Evolutionary conservation across 495 filamentous ascomycete genomes (phyloP), one percentile per base, ranked within the genome.

Genomic region (Trichodelitschia bisporula): DNA sequence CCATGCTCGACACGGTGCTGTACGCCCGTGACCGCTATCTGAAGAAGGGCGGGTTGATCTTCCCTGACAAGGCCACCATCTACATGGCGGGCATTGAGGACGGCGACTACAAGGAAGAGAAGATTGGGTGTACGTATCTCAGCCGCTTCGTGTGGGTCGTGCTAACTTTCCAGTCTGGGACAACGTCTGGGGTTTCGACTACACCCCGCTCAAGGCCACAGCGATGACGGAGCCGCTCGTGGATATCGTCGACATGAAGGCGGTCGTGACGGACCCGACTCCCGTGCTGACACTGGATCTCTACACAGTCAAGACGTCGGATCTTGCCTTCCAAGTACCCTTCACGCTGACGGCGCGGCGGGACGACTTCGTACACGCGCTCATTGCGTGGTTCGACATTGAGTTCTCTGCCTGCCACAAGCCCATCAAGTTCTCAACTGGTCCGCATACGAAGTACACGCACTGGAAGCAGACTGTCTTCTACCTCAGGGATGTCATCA

Each of bases 341-440:
- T 93, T 73, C 53, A 56, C 59, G 35, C 66, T 97, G 13, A 54
- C 57, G 5, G 69, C 66, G 29, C 68, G 72, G 46, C 68, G 80
- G 30, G 71, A 68, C 43, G 89, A 95, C 54, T 90, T 80, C 54
- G 64, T 97, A 36, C 89, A 97, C 49, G 86, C 80, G 15, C 59
- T 97, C 21, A 89, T 97, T 29, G 73, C 90, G 19, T 95, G 89
- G 78, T 97, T 97, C 58, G 86, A 97, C 48, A 95, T 92, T 40
- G 83, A 91, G 37, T 97, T 97, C 55, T 77, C 76, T 20, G 79
- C 80, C 18, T 93, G 84, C 59, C 80, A 58, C 42, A 56, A 55
- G 39, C 54, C 54, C 3, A 54, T 58, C 14, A 43, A 48, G 19
- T 58, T 58, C 45, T 50, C 45, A 21, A 58, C 54, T 18, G 54